Percentiles rank a stretch among this genome's conserved stretches.
phyloP scores from a whole-genome alignment of 139 green algal genomes.

The Nannochloris sp. region DNA sequence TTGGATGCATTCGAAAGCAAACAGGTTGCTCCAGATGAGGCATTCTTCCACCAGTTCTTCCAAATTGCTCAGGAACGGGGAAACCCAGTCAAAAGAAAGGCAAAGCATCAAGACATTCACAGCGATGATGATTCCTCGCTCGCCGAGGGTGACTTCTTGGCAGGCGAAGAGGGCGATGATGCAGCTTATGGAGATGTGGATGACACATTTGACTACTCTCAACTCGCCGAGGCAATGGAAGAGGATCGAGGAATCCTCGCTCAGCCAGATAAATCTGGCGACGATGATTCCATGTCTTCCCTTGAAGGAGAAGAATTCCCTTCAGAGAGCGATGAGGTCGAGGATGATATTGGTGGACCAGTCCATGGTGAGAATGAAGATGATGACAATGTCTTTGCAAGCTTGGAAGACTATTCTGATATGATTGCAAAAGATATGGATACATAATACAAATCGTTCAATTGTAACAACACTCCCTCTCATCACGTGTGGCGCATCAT shows the following conservation, averaged over 20 bases:
- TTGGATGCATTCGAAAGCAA: constrained; percentile 22
- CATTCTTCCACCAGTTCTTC: constrained; percentile 81
- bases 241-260: not conserved
- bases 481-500: not conserved
- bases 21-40: constrained; percentile 56
- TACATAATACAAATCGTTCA: not conserved
- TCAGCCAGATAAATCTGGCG: constrained; percentile 7
- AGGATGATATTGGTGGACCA: constrained; percentile 5
- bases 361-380: constrained; percentile 2
- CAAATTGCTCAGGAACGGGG: constrained; percentile 5
- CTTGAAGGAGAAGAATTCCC: not conserved
- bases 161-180: constrained; percentile 37
- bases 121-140: constrained; percentile 5
- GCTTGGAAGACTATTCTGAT: constrained; percentile 42
- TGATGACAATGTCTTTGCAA: constrained; percentile 40
- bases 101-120: constrained; percentile 9
- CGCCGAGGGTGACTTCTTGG: constrained; percentile 32
- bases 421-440: constrained; percentile 17
- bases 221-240: constrained; percentile 43
- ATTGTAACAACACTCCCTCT: not conserved
- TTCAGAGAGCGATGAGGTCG: constrained; percentile 4
- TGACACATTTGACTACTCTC: constrained; percentile 43
- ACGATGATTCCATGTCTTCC: not conserved
- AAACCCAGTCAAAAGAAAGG: constrained; percentile 10
- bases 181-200: constrained; percentile 19